Base-by-base conservation (phyloP, 2,329 filamentous ascomycete species). In the Pseudogymnoascus sp. region DNA sequence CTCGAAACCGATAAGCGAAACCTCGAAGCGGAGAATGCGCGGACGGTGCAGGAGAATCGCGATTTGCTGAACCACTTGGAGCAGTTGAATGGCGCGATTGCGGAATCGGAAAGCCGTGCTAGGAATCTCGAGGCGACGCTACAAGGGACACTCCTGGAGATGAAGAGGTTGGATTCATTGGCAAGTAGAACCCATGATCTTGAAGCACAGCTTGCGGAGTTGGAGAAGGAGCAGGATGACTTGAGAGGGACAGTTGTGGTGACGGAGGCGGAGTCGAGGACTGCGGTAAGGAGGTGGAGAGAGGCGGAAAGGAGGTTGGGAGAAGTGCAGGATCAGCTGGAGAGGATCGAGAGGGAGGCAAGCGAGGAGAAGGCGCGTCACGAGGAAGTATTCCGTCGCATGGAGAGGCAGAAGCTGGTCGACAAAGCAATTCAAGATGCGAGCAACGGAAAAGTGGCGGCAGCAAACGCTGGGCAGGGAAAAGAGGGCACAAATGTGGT, bases 321-420 rank as follows among this genome's bases (percentile, higher is more conserved):
- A 63, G 85, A 90, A 68, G 82, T 99, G 66, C 90, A 96, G 72
- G 89, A 92, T 66, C 92, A 98, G 76, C 81, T 98, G 16, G 93
- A 96, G 73, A 84, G 85, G 67, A 95, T 99, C 73, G 93, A 98
- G 73, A 84, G 84, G 66, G 93, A 98, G 73, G 85, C 91, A 1
- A 84, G 81, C 48, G 86, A 92, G 71, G 93, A 98, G 74, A 85
- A 86, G 23, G 86, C 95, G 69, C 86, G 90, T 11, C 93, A 97
- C 76, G 81, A 85, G 31, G 91, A 97, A 72, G 84, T 96, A 41
- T 79, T 97, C 63, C 83, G 83, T 51, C 88, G 92, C 61, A 90
- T 98, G 83, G 92, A 97, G 73, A 85, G 90, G 64, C 87, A 93
- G 71, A 86, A 92, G 64, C 85, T 85, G 31, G 88, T 96, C 54